phyloP scores from a whole-genome alignment of 805 yeast genomes.

The Soucietia sequanensis region DNA sequence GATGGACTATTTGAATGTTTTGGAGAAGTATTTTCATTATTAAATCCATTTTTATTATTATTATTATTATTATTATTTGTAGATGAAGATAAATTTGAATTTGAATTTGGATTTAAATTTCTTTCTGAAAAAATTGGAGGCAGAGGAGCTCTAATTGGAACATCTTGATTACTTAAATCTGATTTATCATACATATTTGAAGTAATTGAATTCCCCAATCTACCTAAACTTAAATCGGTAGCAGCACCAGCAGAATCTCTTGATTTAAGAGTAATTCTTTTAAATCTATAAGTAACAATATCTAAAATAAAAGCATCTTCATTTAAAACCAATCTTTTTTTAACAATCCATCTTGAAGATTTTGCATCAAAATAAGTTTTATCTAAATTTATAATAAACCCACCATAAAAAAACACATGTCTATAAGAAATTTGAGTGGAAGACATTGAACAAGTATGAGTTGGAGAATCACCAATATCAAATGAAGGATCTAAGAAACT shows the following conservation, averaged over 20 bases:
- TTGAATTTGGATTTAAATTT: too few relatives aligned
- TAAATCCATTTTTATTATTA: too few relatives aligned
- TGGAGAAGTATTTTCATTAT: conserved; percentile 1
- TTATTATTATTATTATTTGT: too few relatives aligned
- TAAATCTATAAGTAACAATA: conserved; percentile 45
- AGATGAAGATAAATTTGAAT: too few relatives aligned
- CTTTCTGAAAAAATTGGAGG: conserved; percentile 18
- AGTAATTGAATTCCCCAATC: conserved; percentile 32
- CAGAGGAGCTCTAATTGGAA: conserved; percentile 14
- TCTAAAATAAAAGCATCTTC: conserved; percentile 62
- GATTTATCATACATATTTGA: conserved; percentile 20
- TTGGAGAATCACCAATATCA: conserved; percentile 45
- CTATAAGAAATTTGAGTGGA: conserved; percentile 52
- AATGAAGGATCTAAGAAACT: conserved; percentile 21
- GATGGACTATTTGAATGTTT: background rate
- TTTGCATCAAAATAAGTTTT: conserved; percentile 20
- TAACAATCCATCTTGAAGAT: conserved; percentile 34
- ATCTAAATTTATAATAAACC: conserved; percentile 44
- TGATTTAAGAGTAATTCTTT: conserved; percentile 33
- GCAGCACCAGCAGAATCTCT: conserved; percentile 15
- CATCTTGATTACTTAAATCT: conserved; percentile 1
- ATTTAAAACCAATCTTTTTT: conserved; percentile 48
- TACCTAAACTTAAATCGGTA: conserved; percentile 17
- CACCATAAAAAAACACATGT: conserved; percentile 68
- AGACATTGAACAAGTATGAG: conserved; percentile 48